Conservation (phyloP, 768 basidiomycete species). For the Hericium erinaceus region DNA sequence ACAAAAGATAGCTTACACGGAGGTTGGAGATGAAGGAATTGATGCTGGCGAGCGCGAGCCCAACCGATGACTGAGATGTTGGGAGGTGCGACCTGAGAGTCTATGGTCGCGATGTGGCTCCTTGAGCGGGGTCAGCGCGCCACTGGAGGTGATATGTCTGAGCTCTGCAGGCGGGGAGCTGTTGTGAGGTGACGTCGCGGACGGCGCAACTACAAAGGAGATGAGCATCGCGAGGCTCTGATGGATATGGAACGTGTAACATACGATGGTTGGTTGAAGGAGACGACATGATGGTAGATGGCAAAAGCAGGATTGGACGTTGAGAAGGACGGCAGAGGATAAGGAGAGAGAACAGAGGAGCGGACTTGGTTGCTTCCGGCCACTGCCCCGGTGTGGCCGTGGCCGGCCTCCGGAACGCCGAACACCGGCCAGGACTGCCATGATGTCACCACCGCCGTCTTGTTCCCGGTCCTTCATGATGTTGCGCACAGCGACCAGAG, state of each 20-base stretch:
- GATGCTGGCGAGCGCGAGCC: constrained; percentile 64
- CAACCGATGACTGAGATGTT: constrained; percentile 38
- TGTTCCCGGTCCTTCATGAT: too few species aligned
- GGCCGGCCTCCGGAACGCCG: not conserved
- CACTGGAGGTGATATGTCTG: constrained; percentile 46
- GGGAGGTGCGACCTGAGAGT: constrained; percentile 36
- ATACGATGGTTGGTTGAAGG: not conserved
- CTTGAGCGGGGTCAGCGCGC: constrained; percentile 31
- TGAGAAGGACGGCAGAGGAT: too few species aligned
- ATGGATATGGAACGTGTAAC: not conserved
- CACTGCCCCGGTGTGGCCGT: not conserved
- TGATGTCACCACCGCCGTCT: too few species aligned
- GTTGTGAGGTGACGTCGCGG: constrained; percentile 6
- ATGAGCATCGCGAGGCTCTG: not conserved
- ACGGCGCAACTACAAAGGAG: constrained; percentile 6
- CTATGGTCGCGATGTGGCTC: constrained; percentile 26
- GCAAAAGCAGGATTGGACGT: too few species aligned
- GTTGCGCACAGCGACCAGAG: too few species aligned
- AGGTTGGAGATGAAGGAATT: constrained; percentile 73
- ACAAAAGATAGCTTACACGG: constrained; percentile 42
- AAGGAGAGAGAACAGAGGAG: not conserved
- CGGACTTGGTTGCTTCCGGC: too few species aligned
- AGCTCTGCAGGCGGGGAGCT: constrained; percentile 30
- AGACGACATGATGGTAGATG: constrained; percentile 7
- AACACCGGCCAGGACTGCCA: too few species aligned